Base-by-base conservation (phyloP, 306 rosid species). In the Malus orientalis region DNA sequence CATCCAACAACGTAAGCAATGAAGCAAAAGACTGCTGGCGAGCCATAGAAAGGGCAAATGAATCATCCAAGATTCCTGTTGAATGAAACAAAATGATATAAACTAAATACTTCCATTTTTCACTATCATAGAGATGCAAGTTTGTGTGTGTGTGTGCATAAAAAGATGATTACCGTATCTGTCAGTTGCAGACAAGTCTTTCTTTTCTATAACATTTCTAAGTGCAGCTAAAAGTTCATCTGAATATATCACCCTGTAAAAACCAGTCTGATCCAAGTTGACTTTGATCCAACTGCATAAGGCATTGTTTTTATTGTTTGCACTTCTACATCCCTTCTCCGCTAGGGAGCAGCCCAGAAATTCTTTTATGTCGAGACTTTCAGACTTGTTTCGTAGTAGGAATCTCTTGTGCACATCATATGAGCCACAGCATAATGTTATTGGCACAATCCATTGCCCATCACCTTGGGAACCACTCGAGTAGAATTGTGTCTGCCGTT, bases 391-490 rank as follows among this genome's bases (percentile, higher is more conserved):
- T 82, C 86, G 85, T 73, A 93, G 80, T 51, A 93, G 88, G 81
- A 91, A 93, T 76, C 78, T 90, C 83, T 90, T 90, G 84, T 38
- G 82, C 73, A 65, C 81, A 9, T 93, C 89, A 77, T 90, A 90
- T 15, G 96, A 87, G 78, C 97, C 93, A 77, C 69, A 86, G 38
- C 93, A 86, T 74, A 88, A 75, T 66, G 98, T 90, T 61, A 91
- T 69, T 30, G 98, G 97, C 78, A 93, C 87, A 76, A 93, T 86
- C 98, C 98, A 93, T 19, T 90, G 88, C 78, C 96, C 96, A 66
- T 87, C 91, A 76, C 96, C 98, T 62, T 74, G 81, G 70, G 88
- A 88, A 70, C 98, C 98, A 70, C 88, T 90, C 27, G 84, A 86
- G 82, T 87, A 81, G 85, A 91, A 93, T 85, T 82, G 97, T 15